Conservation (phyloP, 345 rosid species). For the Carallia brachiata region DNA sequence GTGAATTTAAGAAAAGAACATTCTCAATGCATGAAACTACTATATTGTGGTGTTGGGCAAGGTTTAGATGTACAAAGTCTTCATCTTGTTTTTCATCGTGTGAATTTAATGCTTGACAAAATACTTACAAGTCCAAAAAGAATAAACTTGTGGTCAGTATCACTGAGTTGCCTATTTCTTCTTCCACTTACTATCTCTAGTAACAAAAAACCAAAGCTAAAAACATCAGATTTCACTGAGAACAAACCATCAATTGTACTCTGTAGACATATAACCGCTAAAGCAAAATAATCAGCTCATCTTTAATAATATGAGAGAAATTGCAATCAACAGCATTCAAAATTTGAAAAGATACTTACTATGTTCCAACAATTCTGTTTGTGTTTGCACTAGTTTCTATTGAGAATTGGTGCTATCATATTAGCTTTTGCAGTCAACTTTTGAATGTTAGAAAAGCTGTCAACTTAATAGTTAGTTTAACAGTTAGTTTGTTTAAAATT, state of each 20-base stretch:
- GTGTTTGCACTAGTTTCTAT: conserved; percentile 5
- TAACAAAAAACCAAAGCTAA: conserved; percentile 14
- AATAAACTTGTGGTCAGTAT: conserved; percentile 1
- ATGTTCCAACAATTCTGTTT: conserved; percentile 14
- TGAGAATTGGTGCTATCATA: too few species aligned
- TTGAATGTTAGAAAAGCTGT: too few species aligned
- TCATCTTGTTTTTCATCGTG: not conserved
- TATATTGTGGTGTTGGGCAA: too few species aligned
- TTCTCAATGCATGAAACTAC: too few species aligned
- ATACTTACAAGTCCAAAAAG: conserved; percentile 16
- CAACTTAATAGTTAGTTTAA: too few species aligned
- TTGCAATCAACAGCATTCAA: not conserved
- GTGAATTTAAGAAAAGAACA: too few species aligned
- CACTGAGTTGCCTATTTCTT: not conserved
- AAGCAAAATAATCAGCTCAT: not conserved
- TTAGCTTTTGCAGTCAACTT: too few species aligned
- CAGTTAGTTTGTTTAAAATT: too few species aligned
- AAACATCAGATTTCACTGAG: conserved; percentile 11
- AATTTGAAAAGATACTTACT: conserved; percentile 1
- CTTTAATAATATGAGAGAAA: not conserved
- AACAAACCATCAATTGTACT: conserved; percentile 9
- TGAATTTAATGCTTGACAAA: not conserved
- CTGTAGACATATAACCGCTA: conserved; percentile 18
- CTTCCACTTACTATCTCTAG: conserved; percentile 1
- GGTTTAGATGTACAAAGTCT: not conserved